phyloP scores from a whole-genome alignment of 768 basidiomycete genomes.

The Trametes maxima region DNA sequence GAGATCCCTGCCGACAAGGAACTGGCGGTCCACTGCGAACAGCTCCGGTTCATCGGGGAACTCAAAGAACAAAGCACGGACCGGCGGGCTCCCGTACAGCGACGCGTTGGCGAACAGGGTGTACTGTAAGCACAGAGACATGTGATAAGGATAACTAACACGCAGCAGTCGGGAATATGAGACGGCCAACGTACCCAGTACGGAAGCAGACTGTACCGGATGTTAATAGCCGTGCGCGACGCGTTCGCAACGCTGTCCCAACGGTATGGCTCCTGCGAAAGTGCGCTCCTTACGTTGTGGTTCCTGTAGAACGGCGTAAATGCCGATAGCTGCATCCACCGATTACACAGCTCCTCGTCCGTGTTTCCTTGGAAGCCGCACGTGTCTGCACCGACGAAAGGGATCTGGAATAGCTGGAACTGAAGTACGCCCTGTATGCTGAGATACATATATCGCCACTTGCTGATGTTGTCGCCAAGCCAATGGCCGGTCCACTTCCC shows the following conservation, averaged over 20 bases:
- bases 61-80: constrained; percentile 78
- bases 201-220: constrained; percentile 71
- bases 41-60: constrained; percentile 72
- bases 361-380: constrained; percentile 72
- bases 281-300: constrained; percentile 65
- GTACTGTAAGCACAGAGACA: constrained; percentile 45
- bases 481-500: constrained; percentile 77
- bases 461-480: constrained; percentile 79
- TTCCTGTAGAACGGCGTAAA: constrained; percentile 85
- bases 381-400: constrained; percentile 82
- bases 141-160: not conserved
- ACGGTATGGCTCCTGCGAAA: constrained; percentile 78
- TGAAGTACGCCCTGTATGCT: constrained; percentile 78
- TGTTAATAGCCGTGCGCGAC: constrained; percentile 68
- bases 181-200: constrained; percentile 62
- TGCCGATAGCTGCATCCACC: constrained; percentile 87
- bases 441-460: constrained; percentile 71
- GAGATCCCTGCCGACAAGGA: constrained; percentile 68
- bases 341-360: constrained; percentile 78
- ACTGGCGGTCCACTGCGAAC: constrained; percentile 66
- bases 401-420: constrained; percentile 83
- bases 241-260: constrained; percentile 83
- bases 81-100: constrained; percentile 62
- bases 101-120: constrained; percentile 75
- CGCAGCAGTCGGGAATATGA: not conserved